Conservation (phyloP, 2,329 filamentous ascomycete species). For the Dothistroma septosporum region DNA sequence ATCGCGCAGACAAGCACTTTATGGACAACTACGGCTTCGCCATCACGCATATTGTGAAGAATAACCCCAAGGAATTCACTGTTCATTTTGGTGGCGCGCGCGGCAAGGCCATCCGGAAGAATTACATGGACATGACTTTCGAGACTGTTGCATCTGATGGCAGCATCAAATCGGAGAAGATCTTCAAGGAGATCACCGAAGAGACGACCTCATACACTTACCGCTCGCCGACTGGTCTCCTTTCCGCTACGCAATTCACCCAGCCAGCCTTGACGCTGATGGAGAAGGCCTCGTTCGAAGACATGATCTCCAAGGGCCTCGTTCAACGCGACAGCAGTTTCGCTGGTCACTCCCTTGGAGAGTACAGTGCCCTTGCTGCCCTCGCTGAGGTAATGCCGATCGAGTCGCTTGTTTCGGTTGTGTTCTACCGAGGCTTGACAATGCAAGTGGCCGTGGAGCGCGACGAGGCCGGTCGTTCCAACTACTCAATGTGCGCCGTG, state of each 20-base stretch:
- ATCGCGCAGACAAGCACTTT: constrained; percentile 94
- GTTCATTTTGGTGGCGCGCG: constrained; percentile 96
- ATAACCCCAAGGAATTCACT: constrained; percentile 98
- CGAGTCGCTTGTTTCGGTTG: constrained; percentile 93
- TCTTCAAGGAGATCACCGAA: constrained; percentile 97
- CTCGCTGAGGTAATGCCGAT: constrained; percentile 99
- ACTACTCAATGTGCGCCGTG: constrained; percentile 99
- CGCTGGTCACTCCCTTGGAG: constrained; percentile 93
- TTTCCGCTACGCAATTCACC: constrained; percentile 97
- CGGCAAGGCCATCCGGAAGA: constrained; percentile 94
- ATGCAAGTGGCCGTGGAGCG: constrained; percentile 99
- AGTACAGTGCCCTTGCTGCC: constrained; percentile 95
- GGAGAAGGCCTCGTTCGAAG: constrained; percentile 99
- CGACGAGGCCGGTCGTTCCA: constrained; percentile 85
- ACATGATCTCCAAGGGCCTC: constrained; percentile 95
- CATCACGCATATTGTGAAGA: constrained; percentile 98
- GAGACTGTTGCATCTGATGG: constrained; percentile 94
- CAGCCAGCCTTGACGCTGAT: constrained; percentile 95
- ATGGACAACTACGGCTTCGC: constrained; percentile 99
- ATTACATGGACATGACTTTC: constrained; percentile 99
- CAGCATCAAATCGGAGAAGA: constrained; percentile 94
- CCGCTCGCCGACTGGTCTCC: constrained; percentile 84
- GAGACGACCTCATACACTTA: constrained; percentile 95
- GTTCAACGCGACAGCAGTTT: constrained; percentile 96
- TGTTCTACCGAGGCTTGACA: constrained; percentile 97